Percentiles rank a stretch among this genome's conserved stretches.
Evolutionary conservation across 1,284 basidiomycete species (phyloP).

Genomic region (Neonothopanus nambi): DNA sequence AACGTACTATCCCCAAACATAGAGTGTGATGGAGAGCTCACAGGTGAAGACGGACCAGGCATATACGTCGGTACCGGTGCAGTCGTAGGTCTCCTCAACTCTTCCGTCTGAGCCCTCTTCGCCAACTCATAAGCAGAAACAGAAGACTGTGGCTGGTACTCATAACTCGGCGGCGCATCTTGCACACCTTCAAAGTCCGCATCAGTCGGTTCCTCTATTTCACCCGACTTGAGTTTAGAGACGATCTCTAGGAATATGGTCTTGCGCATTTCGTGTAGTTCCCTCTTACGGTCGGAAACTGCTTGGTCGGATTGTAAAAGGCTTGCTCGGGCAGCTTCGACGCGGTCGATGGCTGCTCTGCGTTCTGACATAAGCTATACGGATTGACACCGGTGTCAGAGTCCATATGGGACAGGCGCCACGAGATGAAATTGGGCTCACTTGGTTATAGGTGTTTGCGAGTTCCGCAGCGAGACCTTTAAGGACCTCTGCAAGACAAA

Average conservation of each 20-base stretch:
- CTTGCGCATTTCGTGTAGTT: slow-evolving; percentile 8
- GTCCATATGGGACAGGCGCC: neutral
- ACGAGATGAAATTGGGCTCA: neutral
- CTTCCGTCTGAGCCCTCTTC: neutral
- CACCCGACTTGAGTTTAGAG: slow-evolving; percentile 9
- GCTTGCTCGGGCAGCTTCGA: neutral
- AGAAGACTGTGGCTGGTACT: neutral
- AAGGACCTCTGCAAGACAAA: slow-evolving; percentile 2
- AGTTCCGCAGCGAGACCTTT: slow-evolving; percentile 12
- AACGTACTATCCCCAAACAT: neutral
- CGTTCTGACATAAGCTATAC: slow-evolving; percentile 13
- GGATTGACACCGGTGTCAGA: too few relatives aligned
- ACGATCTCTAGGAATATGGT: slow-evolving; percentile 11
- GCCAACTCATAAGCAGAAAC: neutral
- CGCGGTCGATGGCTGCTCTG: slow-evolving; percentile 2
- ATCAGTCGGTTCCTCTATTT: slow-evolving; percentile 5
- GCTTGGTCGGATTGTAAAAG: slow-evolving; percentile 10
- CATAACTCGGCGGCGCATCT: slow-evolving; percentile 14
- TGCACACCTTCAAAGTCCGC: slow-evolving; percentile 5
- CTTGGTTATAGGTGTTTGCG: slow-evolving; percentile 5
- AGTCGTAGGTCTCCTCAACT: neutral
- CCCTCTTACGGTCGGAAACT: slow-evolving; percentile 8
- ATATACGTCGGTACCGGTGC: neutral
- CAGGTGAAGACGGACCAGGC: neutral
- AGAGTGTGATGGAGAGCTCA: neutral